Conservation (phyloP, 352 stramenopile genomes). For the Pythium oligandrum region DNA sequence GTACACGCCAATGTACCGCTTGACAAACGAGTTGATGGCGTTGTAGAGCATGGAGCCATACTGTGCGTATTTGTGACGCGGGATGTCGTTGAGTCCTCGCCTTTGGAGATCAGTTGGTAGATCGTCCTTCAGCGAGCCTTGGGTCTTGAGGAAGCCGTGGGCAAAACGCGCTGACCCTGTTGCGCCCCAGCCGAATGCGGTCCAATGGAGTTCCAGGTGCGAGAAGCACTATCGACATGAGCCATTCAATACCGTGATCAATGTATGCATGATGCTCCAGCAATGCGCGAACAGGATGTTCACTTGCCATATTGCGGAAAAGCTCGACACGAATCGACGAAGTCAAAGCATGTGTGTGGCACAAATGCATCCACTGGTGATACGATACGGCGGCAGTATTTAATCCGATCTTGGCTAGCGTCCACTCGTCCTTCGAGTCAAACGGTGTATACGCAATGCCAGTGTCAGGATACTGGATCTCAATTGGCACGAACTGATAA, state of each 20-base stretch:
- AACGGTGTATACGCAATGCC: slow-evolving; percentile 2
- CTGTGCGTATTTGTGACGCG: slow-evolving; percentile 18
- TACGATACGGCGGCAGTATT: slow-evolving; percentile 4
- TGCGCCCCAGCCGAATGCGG: slow-evolving; percentile 29
- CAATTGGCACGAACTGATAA: slow-evolving; percentile 4
- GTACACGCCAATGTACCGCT: slow-evolving; percentile 20
- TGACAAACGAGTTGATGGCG: slow-evolving; percentile 18
- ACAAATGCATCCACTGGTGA: slow-evolving; percentile 6
- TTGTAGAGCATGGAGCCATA: slow-evolving; percentile 25
- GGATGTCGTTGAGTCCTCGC: slow-evolving; percentile 20
- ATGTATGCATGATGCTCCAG: slow-evolving; percentile 33
- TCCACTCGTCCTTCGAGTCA: slow-evolving; percentile 5
- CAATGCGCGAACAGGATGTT: slow-evolving; percentile 30
- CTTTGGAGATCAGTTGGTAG: neutral
- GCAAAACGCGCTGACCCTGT: slow-evolving; percentile 22
- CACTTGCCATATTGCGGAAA: slow-evolving; percentile 21
- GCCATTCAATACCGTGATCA: slow-evolving; percentile 28
- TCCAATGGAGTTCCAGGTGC: slow-evolving; percentile 31
- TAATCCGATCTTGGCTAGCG: slow-evolving; percentile 8
- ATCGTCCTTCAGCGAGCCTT: slow-evolving; percentile 18
- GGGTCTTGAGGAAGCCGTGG: slow-evolving; percentile 4
- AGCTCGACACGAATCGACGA: slow-evolving; percentile 37
- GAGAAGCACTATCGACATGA: slow-evolving; percentile 22
- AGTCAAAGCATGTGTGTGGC: slow-evolving; percentile 9
- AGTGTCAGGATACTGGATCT: slow-evolving; percentile 4